Evolutionary conservation across 768 basidiomycete species (phyloP), one percentile per base, ranked within the genome.

Genomic region (Auriscalpium microsporum): DNA sequence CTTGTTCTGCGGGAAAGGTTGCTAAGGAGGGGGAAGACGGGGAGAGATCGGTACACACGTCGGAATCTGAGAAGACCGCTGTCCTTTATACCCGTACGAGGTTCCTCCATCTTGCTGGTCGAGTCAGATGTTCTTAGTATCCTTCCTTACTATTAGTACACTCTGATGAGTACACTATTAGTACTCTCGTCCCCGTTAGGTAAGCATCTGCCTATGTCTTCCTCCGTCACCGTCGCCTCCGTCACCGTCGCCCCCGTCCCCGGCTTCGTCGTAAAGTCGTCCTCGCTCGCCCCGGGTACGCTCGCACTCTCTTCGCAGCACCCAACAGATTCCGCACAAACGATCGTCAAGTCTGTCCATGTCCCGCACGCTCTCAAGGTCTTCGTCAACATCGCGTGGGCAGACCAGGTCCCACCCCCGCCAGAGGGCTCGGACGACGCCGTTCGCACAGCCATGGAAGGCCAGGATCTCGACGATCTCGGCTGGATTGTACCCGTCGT

Each of bases 351-450:
- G 23, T 38, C 50, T 4, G 64, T 72, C 21, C 59, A 68, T 10
- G 69, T 85, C 17, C 72, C 77, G 10, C 67, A 73, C 37, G 78
- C 76, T 23, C 66, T 70, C 57, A 90, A 91, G 68, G 67, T 89
- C 36, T 91, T 91, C 65, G 69, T 89, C 34, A 91, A 91, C 62
- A 71, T 91, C 13, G 80, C 82, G 16, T 90, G 82, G 78, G 86
- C 87, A 55, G 17, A 69, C 10, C 77, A 82, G 56, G 79, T 90
- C 0, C 88, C 88, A 4, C 75, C 83, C 0, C 87, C 88, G 0
- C 84, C 86, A 10, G 70, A 76, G n/a, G 79, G 73, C 1, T 77
- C 68, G 58, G 80, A 86, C 58, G 78, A 81, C 13, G 75, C 66
- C 8, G 78, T 87, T 35, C 78, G 75, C n/a, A 71, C 71, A 19